Conservation (phyloP, 2,329 filamentous ascomycete species). For the Paecilomyces variotii region DNA sequence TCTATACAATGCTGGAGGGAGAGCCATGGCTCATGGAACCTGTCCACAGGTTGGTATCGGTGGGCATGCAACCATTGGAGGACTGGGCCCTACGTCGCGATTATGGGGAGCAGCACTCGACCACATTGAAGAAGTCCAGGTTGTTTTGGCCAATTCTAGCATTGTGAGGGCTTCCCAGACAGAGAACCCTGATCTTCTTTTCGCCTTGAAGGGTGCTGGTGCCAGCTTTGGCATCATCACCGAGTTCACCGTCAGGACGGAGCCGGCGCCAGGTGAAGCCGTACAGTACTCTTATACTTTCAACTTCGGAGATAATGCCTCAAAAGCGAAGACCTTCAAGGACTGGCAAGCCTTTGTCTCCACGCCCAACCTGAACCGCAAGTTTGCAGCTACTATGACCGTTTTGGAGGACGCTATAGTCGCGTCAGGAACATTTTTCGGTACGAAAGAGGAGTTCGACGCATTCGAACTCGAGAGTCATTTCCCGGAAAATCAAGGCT, state of each 20-base stretch:
- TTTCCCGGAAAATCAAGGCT: slow-evolving; percentile 15
- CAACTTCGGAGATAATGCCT: slow-evolving; percentile 40
- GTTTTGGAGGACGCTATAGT: slow-evolving; percentile 47
- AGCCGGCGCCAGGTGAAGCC: slow-evolving; percentile 34
- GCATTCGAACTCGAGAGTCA: slow-evolving; percentile 22
- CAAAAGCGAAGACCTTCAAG: slow-evolving; percentile 45
- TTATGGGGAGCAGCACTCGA: slow-evolving; percentile 47
- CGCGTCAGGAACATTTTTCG: slow-evolving; percentile 56
- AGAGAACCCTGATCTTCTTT: slow-evolving; percentile 25
- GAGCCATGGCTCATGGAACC: slow-evolving; percentile 32
- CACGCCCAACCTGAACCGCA: slow-evolving; percentile 49
- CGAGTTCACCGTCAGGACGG: slow-evolving; percentile 29
- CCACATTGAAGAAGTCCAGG: slow-evolving; percentile 40
- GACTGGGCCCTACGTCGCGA: slow-evolving; percentile 35
- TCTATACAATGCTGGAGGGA: slow-evolving; percentile 20
- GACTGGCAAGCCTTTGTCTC: slow-evolving; percentile 52
- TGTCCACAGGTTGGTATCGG: slow-evolving; percentile 32
- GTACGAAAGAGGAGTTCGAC: slow-evolving; percentile 49
- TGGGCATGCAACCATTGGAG: slow-evolving; percentile 35
- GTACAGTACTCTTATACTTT: slow-evolving; percentile 54
- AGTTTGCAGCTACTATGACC: slow-evolving; percentile 52
- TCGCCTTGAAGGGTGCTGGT: slow-evolving; percentile 28
- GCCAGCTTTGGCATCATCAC: slow-evolving; percentile 33
- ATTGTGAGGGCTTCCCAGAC: slow-evolving; percentile 22
- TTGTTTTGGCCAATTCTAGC: slow-evolving; percentile 38